Conservation (phyloP, 179 eudicot genomes). For the Amaranthus tricolor region DNA sequence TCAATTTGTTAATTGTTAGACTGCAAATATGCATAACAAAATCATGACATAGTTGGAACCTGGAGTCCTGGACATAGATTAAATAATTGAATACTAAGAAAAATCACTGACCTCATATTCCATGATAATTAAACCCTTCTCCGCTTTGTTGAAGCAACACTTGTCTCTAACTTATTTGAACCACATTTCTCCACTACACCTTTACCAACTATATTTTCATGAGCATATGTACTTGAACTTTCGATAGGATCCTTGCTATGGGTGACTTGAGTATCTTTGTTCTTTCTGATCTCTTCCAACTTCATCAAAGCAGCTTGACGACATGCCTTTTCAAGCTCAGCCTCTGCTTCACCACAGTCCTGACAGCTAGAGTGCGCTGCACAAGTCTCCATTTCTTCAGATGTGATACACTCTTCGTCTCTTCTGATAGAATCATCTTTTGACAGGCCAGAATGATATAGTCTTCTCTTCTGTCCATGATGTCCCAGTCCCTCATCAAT, state of each 20-base stretch:
- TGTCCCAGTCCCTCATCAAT: conserved; percentile 18
- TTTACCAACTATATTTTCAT: conserved; percentile 5
- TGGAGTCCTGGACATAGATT: neutral
- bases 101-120: conserved; percentile 16
- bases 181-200: conserved; percentile 7
- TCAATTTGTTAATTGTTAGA: too few species aligned
- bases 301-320: conserved; percentile 38
- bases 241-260: neutral
- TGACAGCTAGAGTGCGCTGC: neutral
- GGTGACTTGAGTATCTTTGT: conserved; percentile 7
- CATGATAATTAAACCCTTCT: conserved; percentile 25
- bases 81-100: neutral
- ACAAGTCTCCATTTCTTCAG: conserved; percentile 6
- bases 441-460: conserved; percentile 10
- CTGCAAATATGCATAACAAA: too few species aligned
- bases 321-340: conserved; percentile 28
- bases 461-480: conserved; percentile 18
- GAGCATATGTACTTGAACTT: neutral
- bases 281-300: conserved; percentile 33
- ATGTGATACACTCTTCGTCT: neutral
- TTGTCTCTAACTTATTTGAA: conserved; percentile 10
- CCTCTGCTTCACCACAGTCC: conserved; percentile 12
- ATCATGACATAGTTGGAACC: too few species aligned
- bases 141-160: conserved; percentile 25
- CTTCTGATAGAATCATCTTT: conserved; percentile 15